Evolutionary conservation across 2,329 filamentous ascomycete species (phyloP).

Genomic region (Curvularia eragrostidis): DNA sequence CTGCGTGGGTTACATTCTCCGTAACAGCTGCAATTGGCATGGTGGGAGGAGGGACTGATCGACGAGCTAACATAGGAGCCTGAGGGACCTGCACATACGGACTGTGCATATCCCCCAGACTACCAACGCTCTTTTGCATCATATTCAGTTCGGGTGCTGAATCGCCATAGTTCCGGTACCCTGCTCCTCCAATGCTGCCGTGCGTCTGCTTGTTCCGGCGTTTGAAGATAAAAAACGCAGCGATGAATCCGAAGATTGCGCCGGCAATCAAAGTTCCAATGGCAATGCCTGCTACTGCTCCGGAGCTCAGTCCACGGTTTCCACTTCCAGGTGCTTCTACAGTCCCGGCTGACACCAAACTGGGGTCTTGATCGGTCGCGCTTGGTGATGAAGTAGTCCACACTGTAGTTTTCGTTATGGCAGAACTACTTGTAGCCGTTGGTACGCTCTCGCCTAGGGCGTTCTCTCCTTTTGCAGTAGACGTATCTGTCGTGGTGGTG

Average conservation of each 20-base stretch:
- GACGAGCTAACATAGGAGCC: conserved; percentile 20
- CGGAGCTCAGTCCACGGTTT: conserved; percentile 14
- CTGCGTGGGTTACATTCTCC: conserved; percentile 19
- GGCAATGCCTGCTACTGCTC: conserved; percentile 32
- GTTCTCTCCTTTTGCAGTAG: not conserved
- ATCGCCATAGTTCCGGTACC: conserved; percentile 26
- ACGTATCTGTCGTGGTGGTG: not conserved
- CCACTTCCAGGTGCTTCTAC: not conserved
- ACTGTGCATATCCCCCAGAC: conserved; percentile 20
- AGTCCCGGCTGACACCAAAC: not conserved
- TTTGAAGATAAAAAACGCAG: conserved; percentile 42
- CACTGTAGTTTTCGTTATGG: not conserved
- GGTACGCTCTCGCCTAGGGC: not conserved
- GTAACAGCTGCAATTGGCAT: conserved; percentile 12
- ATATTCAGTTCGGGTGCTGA: conserved; percentile 36
- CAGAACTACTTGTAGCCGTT: not conserved
- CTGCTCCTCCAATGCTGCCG: conserved; percentile 10
- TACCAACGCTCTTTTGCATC: conserved; percentile 28
- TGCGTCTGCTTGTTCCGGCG: conserved; percentile 23
- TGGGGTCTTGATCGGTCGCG: not conserved
- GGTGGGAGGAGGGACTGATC: not conserved
- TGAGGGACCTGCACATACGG: conserved; percentile 41
- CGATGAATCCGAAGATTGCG: conserved; percentile 37
- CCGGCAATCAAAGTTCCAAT: conserved; percentile 36
- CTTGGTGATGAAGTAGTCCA: not conserved